Conservation (phyloP, 148 eudicot genomes). For the Tetragonia tetragonoides region DNA sequence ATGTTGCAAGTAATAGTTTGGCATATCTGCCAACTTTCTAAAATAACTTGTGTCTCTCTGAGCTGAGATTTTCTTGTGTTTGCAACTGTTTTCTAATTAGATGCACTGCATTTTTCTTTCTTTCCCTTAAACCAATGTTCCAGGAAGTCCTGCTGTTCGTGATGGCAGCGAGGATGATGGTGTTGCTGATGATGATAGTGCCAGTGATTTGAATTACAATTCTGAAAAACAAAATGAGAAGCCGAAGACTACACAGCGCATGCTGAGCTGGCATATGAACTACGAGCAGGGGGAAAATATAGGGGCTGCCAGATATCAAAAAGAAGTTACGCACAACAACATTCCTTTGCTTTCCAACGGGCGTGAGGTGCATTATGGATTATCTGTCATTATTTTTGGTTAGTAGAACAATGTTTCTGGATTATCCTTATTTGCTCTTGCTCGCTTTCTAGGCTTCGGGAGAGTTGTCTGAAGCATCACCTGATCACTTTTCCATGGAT, state of each 20-base stretch:
- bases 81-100: too few species aligned
- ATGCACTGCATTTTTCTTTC: neutral
- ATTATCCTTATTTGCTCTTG: neutral
- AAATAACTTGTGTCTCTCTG: too few species aligned
- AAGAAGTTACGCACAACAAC: slow-evolving; percentile 50
- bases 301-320: slow-evolving; percentile 52
- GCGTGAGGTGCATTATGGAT: slow-evolving; percentile 40
- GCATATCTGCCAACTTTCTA: too few species aligned
- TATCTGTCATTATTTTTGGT: neutral
- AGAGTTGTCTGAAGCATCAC: slow-evolving; percentile 72
- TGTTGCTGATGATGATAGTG: slow-evolving; percentile 45
- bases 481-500: slow-evolving; percentile 59
- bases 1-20: too few species aligned
- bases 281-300: slow-evolving; percentile 49
- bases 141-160: slow-evolving; percentile 47
- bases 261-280: slow-evolving; percentile 69
- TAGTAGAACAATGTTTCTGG: neutral
- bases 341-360: slow-evolving; percentile 58
- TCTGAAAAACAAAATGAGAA: slow-evolving; percentile 50
- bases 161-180: slow-evolving; percentile 49
- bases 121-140: neutral
- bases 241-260: slow-evolving; percentile 39
- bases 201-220: slow-evolving; percentile 37
- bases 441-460: slow-evolving; percentile 52
- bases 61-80: neutral